Base-by-base conservation (phyloP, 108 stramenopile genomes). In the Licmophora abbreviata region DNA sequence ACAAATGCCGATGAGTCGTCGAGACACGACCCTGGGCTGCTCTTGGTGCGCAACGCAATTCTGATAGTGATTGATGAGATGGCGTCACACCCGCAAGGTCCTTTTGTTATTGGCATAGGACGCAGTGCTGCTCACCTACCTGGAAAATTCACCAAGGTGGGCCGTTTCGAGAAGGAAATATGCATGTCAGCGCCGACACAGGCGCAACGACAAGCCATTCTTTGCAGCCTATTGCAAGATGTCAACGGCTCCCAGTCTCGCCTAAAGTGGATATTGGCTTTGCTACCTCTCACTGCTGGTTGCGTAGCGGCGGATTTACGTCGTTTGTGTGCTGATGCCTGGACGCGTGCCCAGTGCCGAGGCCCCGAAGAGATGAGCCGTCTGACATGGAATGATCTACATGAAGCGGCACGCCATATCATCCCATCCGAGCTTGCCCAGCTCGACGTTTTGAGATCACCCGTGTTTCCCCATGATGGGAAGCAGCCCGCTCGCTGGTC, bases 251-350 rank as follows among this genome's bases (percentile, higher is more conserved):
- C 4, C 4, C 38, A 18, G 3, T 10, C 30, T n/a, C 48, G 33
- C 15, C 29, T 10, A 12, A 37, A 23, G 14, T 92, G 89, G 89
- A 49, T 71, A 12, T 50, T 46, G 18, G 42, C 65, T 21, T 59
- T 92, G 44, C 59, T 79, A 34, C 57, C 63, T 23, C 60, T 65
- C 31, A 83, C 85, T 0, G 66, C 81, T 29, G 85, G 89, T 26
- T 92, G 74, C 49, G 83, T 92, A 1, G 83, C 89, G 7, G 49
- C 65, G 8, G 89, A 92, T 54, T 67, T 92, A 56, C 60, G 59
- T 22, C 64, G 76, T 7, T 54, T 85, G 4, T 80, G 72, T 44
- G 66, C 71, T 4, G 72, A 85, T 69, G 89, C 89, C 8, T 46
- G 64, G 29, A 75, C 77, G 22, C 42, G 55, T 24, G 60, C 74